These are phyloP conservation scores for Skeletonema grethae DNA, from an alignment of 108 stramenopile genomes.

Conservation along the genomic window DNA sequence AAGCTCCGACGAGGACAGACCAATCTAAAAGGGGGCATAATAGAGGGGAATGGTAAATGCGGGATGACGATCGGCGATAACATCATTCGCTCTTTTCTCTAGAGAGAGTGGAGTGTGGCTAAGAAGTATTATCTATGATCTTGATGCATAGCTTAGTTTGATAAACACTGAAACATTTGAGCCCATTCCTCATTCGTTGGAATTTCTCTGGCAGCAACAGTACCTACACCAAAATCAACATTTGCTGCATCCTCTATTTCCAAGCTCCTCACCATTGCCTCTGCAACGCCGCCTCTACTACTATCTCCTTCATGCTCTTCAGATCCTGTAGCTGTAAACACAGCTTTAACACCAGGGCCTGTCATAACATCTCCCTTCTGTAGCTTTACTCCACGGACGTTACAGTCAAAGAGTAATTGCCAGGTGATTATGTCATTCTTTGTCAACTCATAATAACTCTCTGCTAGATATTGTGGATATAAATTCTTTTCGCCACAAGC, in stretches of 20 bases:
- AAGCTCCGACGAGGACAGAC: no score
- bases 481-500: slow-evolving; percentile 32
- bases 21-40: no score
- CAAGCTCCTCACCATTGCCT: slow-evolving; percentile 41
- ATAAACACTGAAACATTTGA: slow-evolving; percentile 11
- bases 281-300: slow-evolving; percentile 27
- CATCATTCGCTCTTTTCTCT: no score
- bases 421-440: slow-evolving; percentile 50
- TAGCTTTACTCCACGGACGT: slow-evolving; percentile 28
- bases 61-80: no score
- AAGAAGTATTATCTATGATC: no score
- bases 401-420: slow-evolving; percentile 52
- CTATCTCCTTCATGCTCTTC: slow-evolving; percentile 40
- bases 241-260: slow-evolving; percentile 17
- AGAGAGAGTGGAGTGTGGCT: no score
- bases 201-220: slow-evolving; percentile 12
- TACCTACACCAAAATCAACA: slow-evolving; percentile 35
- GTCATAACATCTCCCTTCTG: slow-evolving; percentile 36
- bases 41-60: no score
- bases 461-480: slow-evolving; percentile 16
- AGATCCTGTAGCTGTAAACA: slow-evolving; percentile 39
- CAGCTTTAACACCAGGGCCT: slow-evolving; percentile 39
- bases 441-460: slow-evolving; percentile 28
- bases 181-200: slow-evolving; percentile 35
- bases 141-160: no score